A percentile compares a stretch with the other conserved stretches of the same genome.
These are phyloP conservation scores for Testicularia cyperi DNA, from an alignment of 1,284 basidiomycete genomes.

Conservation along the genomic window DNA sequence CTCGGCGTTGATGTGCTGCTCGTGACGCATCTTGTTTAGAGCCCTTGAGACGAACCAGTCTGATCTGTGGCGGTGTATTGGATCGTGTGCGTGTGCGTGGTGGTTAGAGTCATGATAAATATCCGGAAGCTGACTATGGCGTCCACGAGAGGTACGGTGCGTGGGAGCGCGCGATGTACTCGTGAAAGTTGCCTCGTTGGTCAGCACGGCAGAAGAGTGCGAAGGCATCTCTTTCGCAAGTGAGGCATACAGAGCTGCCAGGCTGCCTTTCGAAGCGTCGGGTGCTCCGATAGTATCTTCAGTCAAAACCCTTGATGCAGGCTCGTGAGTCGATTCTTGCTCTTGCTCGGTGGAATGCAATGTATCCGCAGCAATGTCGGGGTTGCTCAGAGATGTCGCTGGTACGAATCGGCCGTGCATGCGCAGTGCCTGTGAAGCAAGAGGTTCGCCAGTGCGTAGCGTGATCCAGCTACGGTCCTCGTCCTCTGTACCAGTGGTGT, in stretches of 20 bases:
- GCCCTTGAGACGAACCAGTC: constrained; percentile 28
- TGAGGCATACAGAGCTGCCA: too few species aligned
- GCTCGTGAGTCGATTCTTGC: not conserved
- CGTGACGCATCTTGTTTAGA: constrained; percentile 7
- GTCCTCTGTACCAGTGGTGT: not conserved
- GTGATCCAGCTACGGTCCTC: constrained; percentile 3
- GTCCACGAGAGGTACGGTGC: not conserved
- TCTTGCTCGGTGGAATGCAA: not conserved
- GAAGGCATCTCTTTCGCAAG: too few species aligned
- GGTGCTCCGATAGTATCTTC: too few species aligned
- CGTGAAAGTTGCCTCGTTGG: too few species aligned
- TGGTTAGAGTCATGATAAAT: too few species aligned
- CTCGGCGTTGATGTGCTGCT: not conserved
- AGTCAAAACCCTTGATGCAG: too few species aligned
- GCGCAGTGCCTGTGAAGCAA: constrained; percentile 4
- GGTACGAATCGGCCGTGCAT: constrained; percentile 19
- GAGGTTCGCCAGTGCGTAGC: constrained; percentile 4
- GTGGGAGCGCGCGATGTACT: too few species aligned
- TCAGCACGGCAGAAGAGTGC: too few species aligned
- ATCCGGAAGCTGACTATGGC: too few species aligned
- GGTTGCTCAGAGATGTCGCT: constrained; percentile 18
- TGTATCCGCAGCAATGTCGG: not conserved
- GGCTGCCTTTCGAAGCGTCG: too few species aligned
- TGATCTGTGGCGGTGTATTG: constrained; percentile 3
- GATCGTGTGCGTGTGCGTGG: constrained; percentile 17